Percentiles rank a stretch among this genome's conserved stretches.
Evolutionary conservation across 2,329 filamentous ascomycete species (phyloP).

Genomic region (Cercospora canescens): DNA sequence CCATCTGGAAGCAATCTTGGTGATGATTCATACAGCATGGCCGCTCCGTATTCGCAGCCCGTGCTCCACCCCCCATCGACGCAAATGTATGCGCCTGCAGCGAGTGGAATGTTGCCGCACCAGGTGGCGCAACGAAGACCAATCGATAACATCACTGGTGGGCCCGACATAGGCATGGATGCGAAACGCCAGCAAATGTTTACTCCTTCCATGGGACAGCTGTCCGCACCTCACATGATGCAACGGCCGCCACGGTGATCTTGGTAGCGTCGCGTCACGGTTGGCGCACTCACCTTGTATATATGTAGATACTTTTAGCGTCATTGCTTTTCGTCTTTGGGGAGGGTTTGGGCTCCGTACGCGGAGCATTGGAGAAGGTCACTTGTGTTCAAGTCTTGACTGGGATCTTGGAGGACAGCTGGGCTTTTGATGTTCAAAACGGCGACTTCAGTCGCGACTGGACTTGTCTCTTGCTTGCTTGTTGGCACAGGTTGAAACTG

Average conservation of each 20-base stretch:
- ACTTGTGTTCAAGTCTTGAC: neutral
- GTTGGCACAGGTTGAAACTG: neutral
- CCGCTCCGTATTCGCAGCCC: slow-evolving; percentile 43
- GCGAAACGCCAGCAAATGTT: slow-evolving; percentile 63
- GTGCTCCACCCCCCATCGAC: slow-evolving; percentile 14
- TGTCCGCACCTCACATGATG: slow-evolving; percentile 32
- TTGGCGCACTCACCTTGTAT: slow-evolving; percentile 16
- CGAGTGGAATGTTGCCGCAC: slow-evolving; percentile 38
- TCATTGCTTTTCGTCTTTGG: neutral
- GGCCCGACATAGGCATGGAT: slow-evolving; percentile 50
- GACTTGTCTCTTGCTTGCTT: neutral
- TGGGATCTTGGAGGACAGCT: neutral
- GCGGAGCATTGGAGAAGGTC: neutral
- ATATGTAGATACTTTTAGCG: slow-evolving; percentile 23
- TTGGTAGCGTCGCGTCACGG: neutral
- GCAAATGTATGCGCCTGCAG: slow-evolving; percentile 40
- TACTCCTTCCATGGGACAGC: slow-evolving; percentile 45
- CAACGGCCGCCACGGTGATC: slow-evolving; percentile 24
- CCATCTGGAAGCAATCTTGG: slow-evolving; percentile 51
- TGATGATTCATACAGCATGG: slow-evolving; percentile 47
- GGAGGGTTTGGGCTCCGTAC: neutral
- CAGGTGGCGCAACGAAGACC: slow-evolving; percentile 54
- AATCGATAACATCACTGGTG: slow-evolving; percentile 61
- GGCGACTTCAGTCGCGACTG: slow-evolving; percentile 4
- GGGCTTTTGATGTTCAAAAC: neutral